Conservation (phyloP, 2,329 filamentous ascomycete genomes). For the Eutypa lata region DNA sequence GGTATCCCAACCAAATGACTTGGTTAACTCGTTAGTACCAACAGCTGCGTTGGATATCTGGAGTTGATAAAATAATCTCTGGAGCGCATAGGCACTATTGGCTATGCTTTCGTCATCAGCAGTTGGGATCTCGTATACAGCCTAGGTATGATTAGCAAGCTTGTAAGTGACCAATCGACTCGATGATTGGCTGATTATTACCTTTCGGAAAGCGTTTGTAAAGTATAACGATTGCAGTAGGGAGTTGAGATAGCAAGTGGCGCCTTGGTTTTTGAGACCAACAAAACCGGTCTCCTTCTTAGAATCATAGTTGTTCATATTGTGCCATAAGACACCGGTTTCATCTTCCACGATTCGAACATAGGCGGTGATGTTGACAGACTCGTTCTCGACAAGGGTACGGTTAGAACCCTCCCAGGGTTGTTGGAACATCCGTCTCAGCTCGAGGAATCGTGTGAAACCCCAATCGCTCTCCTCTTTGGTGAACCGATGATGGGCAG, state of each 20-base stretch:
- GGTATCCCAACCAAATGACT: constrained; percentile 97
- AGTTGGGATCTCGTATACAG: constrained; percentile 95
- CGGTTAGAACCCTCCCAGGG: constrained; percentile 68
- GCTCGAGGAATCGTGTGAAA: constrained; percentile 93
- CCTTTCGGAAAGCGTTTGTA: constrained; percentile 91
- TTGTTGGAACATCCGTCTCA: constrained; percentile 77
- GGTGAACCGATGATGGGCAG: constrained; percentile 92
- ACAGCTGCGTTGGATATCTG: constrained; percentile 84
- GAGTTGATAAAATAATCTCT: constrained; percentile 90
- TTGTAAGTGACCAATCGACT: neutral
- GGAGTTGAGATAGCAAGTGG: constrained; percentile 85
- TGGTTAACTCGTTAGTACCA: constrained; percentile 86
- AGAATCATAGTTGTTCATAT: constrained; percentile 94
- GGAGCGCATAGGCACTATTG: constrained; percentile 91
- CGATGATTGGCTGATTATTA: constrained; percentile 29
- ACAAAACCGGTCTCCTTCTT: constrained; percentile 98
- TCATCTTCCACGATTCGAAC: constrained; percentile 81
- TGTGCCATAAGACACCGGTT: constrained; percentile 87
- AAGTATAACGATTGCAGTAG: constrained; percentile 82
- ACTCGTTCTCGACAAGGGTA: constrained; percentile 74
- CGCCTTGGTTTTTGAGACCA: constrained; percentile 93
- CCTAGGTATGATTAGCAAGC: constrained; percentile 46
- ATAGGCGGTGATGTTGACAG: constrained; percentile 78
- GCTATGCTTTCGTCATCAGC: constrained; percentile 74
- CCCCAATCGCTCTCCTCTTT: constrained; percentile 98